Evolutionary conservation across 1,284 basidiomycete species (phyloP).

Genomic region (Hemileia vastatrix): DNA sequence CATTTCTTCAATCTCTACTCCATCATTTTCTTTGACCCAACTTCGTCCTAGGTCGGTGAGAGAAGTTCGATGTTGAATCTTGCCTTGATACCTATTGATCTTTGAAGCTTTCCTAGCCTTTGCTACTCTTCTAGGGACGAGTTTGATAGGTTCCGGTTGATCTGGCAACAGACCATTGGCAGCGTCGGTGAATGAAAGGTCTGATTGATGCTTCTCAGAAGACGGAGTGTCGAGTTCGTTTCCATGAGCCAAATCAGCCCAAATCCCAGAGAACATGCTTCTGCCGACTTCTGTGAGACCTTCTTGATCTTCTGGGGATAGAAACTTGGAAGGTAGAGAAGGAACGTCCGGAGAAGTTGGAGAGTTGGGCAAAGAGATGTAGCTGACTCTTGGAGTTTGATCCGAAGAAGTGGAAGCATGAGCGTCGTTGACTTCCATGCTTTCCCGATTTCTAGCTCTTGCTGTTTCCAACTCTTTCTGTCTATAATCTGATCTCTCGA

Average conservation of each 20-base stretch:
- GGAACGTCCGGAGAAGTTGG: neutral
- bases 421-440: neutral
- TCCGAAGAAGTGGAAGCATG: constrained; percentile 10
- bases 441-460: neutral
- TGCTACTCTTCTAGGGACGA: neutral
- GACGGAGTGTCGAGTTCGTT: neutral
- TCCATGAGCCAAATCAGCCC: constrained; percentile 4
- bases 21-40: constrained; percentile 13
- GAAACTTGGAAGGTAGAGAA: neutral
- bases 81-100: neutral
- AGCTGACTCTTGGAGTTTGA: constrained; percentile 20
- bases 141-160: neutral
- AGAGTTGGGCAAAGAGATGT: constrained; percentile 18
- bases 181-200: neutral
- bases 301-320: neutral
- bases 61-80: constrained; percentile 23
- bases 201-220: neutral
- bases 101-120: constrained; percentile 5
- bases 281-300: neutral
- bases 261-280: neutral
- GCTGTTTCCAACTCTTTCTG: neutral
- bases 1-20: neutral
- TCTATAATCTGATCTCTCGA: constrained; percentile 4
- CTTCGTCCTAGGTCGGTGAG: constrained; percentile 21
- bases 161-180: neutral